Conservation (phyloP, 2,329 filamentous ascomycete genomes). For the Diaporthe helianthi region DNA sequence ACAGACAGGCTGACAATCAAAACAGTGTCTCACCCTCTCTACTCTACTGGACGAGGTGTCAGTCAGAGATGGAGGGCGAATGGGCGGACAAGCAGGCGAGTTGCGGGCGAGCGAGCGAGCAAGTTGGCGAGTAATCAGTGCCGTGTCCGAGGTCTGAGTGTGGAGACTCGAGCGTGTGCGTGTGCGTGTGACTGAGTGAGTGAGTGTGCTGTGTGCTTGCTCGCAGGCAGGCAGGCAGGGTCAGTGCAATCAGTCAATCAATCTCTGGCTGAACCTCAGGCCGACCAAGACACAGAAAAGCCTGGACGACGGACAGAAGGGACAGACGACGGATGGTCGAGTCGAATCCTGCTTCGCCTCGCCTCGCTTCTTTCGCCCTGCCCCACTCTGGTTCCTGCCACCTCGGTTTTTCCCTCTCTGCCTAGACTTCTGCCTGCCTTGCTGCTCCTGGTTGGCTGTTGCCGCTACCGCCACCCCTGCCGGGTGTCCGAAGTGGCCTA, state of each 20-base stretch:
- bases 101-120: background rate
- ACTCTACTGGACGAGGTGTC: background rate
- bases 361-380: conserved; percentile 1
- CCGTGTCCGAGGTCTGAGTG: background rate
- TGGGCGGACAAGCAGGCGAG: background rate
- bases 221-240: background rate
- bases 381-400: conserved; percentile 1
- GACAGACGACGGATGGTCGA: conserved; percentile 2
- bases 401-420: background rate
- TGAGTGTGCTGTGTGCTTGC: background rate
- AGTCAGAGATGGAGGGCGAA: background rate
- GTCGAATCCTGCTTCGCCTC: conserved; percentile 17
- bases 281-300: conserved; percentile 8
- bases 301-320: background rate
- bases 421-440: background rate
- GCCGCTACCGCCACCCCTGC: background rate
- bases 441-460: too few relatives aligned
- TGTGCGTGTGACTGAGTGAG: background rate
- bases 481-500: background rate
- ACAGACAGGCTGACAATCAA: background rate
- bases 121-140: conserved; percentile 3
- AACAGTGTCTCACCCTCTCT: background rate
- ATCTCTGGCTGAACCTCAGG: background rate
- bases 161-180: background rate
- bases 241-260: conserved; percentile 3